A percentile compares a stretch with the other conserved stretches of the same genome.
phyloP scores from a whole-genome alignment of 352 stramenopile species.

The Elongisporangium undulatum region DNA sequence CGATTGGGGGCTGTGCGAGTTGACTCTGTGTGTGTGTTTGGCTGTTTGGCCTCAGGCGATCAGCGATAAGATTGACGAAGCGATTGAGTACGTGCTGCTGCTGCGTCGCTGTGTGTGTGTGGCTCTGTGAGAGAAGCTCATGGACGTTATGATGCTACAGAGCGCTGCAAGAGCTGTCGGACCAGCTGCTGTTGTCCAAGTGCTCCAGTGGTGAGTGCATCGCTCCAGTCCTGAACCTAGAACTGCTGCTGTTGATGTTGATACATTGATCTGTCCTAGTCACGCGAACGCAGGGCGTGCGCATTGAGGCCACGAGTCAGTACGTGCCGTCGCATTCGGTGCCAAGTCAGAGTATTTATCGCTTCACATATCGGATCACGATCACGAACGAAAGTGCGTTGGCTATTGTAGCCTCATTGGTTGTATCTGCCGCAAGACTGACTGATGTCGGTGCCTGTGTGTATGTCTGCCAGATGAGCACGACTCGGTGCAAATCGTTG shows the following conservation, averaged over 20 bases:
- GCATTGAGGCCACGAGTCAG: conserved; percentile 70
- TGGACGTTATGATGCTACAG: conserved; percentile 16
- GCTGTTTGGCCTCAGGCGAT: conserved; percentile 15
- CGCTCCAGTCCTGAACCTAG: not conserved
- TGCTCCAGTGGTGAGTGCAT: conserved; percentile 58
- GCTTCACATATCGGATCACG: conserved; percentile 75
- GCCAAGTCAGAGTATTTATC: conserved; percentile 42
- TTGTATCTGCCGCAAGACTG: not conserved
- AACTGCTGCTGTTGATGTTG: conserved; percentile 5
- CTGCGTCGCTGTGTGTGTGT: not conserved
- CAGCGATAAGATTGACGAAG: conserved; percentile 57
- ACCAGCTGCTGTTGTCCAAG: conserved; percentile 59
- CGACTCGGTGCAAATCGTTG: conserved; percentile 56
- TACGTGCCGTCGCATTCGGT: conserved; percentile 56
- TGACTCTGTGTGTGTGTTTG: not conserved
- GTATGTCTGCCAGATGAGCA: conserved; percentile 27
- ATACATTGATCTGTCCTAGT: conserved; percentile 25
- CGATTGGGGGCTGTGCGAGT: not conserved
- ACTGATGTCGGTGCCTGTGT: not conserved
- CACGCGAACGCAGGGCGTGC: conserved; percentile 58
- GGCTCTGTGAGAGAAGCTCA: not conserved
- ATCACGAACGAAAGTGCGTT: conserved; percentile 72
- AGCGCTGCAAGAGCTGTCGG: conserved; percentile 52
- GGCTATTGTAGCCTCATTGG: not conserved
- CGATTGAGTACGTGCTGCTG: conserved; percentile 36